A percentile compares a stretch with the other conserved stretches of the same genome.
Conservation (phyloP, 805 yeast genomes). For the Priceomyces melissophilus region DNA sequence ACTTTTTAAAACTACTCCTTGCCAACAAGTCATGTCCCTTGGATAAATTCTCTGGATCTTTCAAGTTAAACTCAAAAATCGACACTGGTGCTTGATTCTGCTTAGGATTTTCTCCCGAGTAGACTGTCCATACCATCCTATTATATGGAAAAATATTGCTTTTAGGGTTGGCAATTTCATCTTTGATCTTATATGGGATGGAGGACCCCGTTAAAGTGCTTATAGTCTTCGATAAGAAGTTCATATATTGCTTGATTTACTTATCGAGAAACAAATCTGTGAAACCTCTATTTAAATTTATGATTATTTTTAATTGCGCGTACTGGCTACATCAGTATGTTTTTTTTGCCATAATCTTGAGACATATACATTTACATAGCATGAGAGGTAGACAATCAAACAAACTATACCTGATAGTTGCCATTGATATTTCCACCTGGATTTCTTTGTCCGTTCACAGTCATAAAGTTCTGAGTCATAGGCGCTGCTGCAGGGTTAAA, state of each 20-base stretch:
- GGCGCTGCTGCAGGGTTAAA: slow-evolving; percentile 1
- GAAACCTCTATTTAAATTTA: not conserved
- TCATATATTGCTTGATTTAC: slow-evolving; percentile 38
- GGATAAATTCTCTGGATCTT: slow-evolving; percentile 28
- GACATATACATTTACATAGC: no score
- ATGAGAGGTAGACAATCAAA: not conserved
- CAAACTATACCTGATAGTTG: slow-evolving; percentile 2
- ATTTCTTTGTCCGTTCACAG: not conserved
- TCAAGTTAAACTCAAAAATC: slow-evolving; percentile 60
- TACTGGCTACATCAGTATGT: no score
- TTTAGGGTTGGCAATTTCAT: slow-evolving; percentile 33
- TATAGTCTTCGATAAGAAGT: slow-evolving; percentile 63
- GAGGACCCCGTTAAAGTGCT: slow-evolving; percentile 53
- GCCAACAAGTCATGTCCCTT: slow-evolving; percentile 28
- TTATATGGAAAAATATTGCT: slow-evolving; percentile 15
- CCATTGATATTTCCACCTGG: slow-evolving; percentile 2
- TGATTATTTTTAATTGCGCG: not conserved
- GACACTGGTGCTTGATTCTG: slow-evolving; percentile 52
- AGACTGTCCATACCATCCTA: slow-evolving; percentile 58
- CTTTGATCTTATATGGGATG: slow-evolving; percentile 57
- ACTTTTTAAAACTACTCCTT: slow-evolving; percentile 36
- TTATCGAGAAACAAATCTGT: not conserved
- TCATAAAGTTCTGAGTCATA: slow-evolving; percentile 1
- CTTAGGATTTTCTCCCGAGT: slow-evolving; percentile 55
- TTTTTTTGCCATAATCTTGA: not conserved